Percentiles rank a stretch among this genome's conserved stretches.
phyloP scores from a whole-genome alignment of 2,329 filamentous ascomycete species.

The Geosmithia morbida region DNA sequence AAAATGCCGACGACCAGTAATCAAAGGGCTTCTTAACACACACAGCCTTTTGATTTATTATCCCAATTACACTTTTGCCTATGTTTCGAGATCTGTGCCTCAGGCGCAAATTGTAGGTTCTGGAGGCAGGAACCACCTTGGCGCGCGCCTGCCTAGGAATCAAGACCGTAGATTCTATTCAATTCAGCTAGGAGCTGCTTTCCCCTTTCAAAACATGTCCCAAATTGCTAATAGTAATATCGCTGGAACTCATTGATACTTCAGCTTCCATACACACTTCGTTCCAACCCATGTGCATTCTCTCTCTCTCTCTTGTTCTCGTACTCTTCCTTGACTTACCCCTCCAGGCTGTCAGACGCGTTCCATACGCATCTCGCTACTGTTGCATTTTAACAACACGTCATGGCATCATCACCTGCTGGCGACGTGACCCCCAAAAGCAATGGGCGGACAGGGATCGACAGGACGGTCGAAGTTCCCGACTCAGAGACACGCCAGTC shows the following conservation, averaged over 20 bases:
- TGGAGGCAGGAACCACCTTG: not conserved
- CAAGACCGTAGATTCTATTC: not conserved
- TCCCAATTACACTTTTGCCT: not conserved
- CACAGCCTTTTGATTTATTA: not conserved
- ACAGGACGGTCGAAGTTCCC: not conserved
- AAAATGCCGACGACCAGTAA: too few relatives aligned
- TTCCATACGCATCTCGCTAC: not conserved
- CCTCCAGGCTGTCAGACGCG: not conserved
- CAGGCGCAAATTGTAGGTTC: not conserved
- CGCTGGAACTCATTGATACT: too few relatives aligned
- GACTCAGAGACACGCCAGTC: not conserved
- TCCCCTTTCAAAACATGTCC: not conserved
- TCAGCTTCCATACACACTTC: not conserved
- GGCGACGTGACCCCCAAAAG: not conserved
- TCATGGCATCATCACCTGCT: not conserved
- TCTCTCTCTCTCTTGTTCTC: not conserved
- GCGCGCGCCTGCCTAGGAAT: not conserved
- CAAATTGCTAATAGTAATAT: not conserved
- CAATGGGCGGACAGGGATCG: not conserved
- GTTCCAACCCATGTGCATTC: not conserved
- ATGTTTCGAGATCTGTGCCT: not conserved
- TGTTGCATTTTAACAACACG: not conserved
- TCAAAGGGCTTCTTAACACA: too few relatives aligned
- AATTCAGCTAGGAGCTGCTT: not conserved
- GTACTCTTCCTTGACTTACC: not conserved